Evolutionary conservation across 208 protist genomes (phyloP), one percentile per base, ranked within the genome.

Genomic region (Angomonas ambiguus): DNA sequence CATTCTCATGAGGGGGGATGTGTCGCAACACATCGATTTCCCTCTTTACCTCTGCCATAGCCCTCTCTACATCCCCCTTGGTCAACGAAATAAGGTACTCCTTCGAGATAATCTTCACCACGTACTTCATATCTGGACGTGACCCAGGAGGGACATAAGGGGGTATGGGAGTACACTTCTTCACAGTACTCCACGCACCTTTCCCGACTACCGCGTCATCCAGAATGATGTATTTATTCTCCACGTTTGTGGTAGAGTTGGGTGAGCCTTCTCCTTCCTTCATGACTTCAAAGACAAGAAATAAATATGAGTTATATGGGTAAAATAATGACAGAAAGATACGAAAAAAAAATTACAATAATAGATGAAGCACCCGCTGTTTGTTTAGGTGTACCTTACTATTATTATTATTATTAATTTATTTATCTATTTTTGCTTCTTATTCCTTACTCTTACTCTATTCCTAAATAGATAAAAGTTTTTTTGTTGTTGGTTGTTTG

Each of bases 61-160:
- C 88, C 35, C 86, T 74, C 35, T 94, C 87, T 28, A 95, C 86
- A 60, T 96, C 85, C 2, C 87, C 86, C 49, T 93, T 93, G 3
- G 85, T 85, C 24, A 93, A 67, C 2, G 87, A 93, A 48, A 92
- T 87, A 33, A 96, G 79, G 62, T 94, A 91, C 48, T 90, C 85
- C 71, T 96, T 96, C 57, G 89, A 79, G 67, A 96, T 94, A 11
- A 96, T 89, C 65, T 96, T 96, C 32, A 91, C 86, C 30, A 96
- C 91, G 69, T 87, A 83, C 61, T 91, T 91, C 88, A 95, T 95
- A 6, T 69, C 83, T 30, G 75, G 69, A 11, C 62, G 62, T n/a
- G 76, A 82, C 35, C 79, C 84, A 33, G 85, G 88, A 2, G 90
- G 90, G 30, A 74, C 60, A 69, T 95, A 95, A 13, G 80, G 72